Base-by-base conservation (phyloP, 768 basidiomycete genomes). In the Holtermannia corniformis region DNA sequence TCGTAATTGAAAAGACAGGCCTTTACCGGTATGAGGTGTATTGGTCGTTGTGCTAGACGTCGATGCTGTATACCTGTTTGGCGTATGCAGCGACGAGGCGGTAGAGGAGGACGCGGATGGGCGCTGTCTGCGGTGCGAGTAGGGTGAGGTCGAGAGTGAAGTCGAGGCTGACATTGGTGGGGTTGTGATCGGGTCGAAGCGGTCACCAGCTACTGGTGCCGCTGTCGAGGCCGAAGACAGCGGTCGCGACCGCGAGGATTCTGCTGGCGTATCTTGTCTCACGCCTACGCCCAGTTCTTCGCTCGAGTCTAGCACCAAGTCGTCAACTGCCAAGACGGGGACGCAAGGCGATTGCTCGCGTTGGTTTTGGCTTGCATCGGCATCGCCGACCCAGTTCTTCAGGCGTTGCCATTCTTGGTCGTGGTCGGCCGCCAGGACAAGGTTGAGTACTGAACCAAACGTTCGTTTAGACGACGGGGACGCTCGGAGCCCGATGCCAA, bases 381-480 rank as follows among this genome's bases (percentile, higher is more conserved):
- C 67, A 40, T 68, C 67, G 28, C 52, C 50, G 11, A 68, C 62
- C 67, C 67, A 68, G 46, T 68, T 64, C 23, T 60, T 63, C 47
- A 68, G 65, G 41, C 32, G 7, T 16, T 37, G 32, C 32, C 32
- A 37, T 16, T 37, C 32, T 37, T 37, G 10, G 16, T 62, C 52
- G 28, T 68, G 58, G n/a, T 64, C 62, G 20, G 26, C 47, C 25
- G 64, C 63, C 20, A 65, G 51, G 13, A 68, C 44, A 10, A 68
- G 59, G 25, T 57, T 56, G 26, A 68, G 56, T 1, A 60, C 57
- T 11, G 54, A 56, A 11, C 67, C 67, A 44, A 68, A 68, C 1
- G 62, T 59, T 22, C 59, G 50, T 3, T 37, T 37, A 16, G 7
- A 16, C 10, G 10, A 7, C 16, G 32, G 32, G 7, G 32, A 37